These are phyloP conservation scores for Juncus inflexus DNA, from an alignment of 176 grass and related monocot species.

Conservation along the genomic window DNA sequence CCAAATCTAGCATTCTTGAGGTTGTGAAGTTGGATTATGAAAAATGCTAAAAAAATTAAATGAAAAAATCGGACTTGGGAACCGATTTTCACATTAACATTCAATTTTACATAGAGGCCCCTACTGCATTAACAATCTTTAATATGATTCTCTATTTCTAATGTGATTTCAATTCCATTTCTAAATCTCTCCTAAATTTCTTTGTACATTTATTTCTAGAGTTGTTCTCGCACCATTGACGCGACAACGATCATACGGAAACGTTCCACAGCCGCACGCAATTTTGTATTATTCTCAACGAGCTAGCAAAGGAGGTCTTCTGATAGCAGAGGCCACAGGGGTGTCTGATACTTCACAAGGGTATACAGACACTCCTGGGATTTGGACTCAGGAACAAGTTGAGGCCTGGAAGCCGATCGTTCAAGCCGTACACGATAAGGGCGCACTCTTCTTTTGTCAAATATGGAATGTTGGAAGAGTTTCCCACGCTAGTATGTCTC, in stretches of 20 bases:
- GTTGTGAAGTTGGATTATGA: no score
- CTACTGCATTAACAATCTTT: no score
- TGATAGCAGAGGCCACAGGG: constrained; percentile 44
- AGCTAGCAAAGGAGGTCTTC: constrained; percentile 29
- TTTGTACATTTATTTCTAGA: constrained; percentile 12
- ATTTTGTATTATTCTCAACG: constrained; percentile 48
- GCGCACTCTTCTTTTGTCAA: constrained; percentile 56
- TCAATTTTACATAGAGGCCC: no score
- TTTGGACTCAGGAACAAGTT: constrained; percentile 46
- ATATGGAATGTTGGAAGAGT: constrained; percentile 47
- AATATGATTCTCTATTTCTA: neutral
- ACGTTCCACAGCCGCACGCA: constrained; percentile 46
- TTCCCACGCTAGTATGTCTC: constrained; percentile 32
- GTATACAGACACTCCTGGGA: constrained; percentile 35
- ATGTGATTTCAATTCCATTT: neutral
- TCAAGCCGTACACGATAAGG: constrained; percentile 40
- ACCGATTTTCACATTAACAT: no score
- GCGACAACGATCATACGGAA: constrained; percentile 42
- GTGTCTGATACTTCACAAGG: constrained; percentile 57
- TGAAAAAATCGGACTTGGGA: no score
- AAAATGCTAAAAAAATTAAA: no score
- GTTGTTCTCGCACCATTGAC: constrained; percentile 55
- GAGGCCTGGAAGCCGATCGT: constrained; percentile 49
- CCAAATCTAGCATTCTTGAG: no score
- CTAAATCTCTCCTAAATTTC: neutral